A percentile compares a stretch with the other conserved stretches of the same genome.
Evolutionary conservation across 2,329 filamentous ascomycete genomes (phyloP).

Genomic region (Blastomyces silverae): DNA sequence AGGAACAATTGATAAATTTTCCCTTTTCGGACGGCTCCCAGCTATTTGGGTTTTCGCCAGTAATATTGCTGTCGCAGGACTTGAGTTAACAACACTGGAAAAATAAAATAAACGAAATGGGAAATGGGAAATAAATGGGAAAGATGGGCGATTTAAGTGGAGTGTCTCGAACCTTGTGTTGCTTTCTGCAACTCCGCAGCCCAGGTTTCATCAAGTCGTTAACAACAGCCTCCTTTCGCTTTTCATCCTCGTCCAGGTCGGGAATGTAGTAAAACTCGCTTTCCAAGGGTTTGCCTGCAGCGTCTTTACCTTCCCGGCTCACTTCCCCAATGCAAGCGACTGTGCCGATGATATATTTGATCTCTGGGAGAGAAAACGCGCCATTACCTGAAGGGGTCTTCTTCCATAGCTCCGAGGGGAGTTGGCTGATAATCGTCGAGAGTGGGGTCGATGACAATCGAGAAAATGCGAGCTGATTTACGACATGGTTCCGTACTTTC

Average conservation of each 20-base stretch:
- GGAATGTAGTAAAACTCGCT: constrained; percentile 97
- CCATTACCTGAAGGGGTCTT: constrained; percentile 43
- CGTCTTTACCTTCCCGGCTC: constrained; percentile 84
- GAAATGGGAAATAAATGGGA: neutral
- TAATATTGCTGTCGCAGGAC: constrained; percentile 56
- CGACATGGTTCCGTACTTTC: constrained; percentile 64
- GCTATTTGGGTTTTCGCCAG: constrained; percentile 56
- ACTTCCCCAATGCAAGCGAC: constrained; percentile 83
- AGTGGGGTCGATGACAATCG: constrained; percentile 85
- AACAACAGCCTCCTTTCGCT: constrained; percentile 73
- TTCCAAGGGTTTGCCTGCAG: constrained; percentile 85
- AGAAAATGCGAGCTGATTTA: constrained; percentile 94
- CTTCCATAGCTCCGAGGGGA: constrained; percentile 59
- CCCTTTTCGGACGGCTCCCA: neutral
- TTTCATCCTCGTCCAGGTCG: constrained; percentile 72
- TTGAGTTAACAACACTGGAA: constrained; percentile 23
- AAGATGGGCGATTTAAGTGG: neutral
- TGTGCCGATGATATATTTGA: constrained; percentile 65
- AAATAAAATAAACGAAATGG: too few species aligned
- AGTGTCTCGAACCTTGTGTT: constrained; percentile 75
- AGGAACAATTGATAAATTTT: neutral
- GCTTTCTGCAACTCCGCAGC: constrained; percentile 81
- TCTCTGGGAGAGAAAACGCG: constrained; percentile 53
- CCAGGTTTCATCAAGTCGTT: constrained; percentile 83
- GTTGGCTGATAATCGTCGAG: constrained; percentile 78